A percentile compares a stretch with the other conserved stretches of the same genome.
These are phyloP conservation scores for Metarhizium rileyi DNA, from an alignment of 2,329 filamentous ascomycete genomes.

Conservation along the genomic window DNA sequence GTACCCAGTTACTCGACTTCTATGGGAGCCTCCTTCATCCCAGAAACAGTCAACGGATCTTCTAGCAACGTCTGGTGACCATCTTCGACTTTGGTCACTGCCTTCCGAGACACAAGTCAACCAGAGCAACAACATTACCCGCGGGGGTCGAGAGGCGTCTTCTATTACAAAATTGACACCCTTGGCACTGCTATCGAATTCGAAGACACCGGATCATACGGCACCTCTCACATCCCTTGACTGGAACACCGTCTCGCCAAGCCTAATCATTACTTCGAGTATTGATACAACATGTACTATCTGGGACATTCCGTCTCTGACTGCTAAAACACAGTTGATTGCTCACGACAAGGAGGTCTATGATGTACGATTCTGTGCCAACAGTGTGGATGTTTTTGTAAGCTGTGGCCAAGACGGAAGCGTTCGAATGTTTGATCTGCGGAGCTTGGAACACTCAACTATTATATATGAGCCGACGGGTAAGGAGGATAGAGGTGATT, in stretches of 20 bases:
- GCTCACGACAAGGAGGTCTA: constrained; percentile 99
- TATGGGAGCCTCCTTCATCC: constrained; percentile 93
- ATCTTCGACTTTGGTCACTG: constrained; percentile 87
- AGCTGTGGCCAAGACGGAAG: constrained; percentile 96
- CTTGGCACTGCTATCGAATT: constrained; percentile 87
- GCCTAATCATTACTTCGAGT: constrained; percentile 95
- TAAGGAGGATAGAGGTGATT: constrained; percentile 64
- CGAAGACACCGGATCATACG: constrained; percentile 96
- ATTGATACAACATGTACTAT: constrained; percentile 99
- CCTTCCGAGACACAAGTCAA: constrained; percentile 54
- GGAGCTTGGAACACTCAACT: constrained; percentile 93
- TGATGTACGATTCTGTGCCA: constrained; percentile 94
- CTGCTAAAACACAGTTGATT: constrained; percentile 95
- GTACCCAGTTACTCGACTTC: constrained; percentile 87
- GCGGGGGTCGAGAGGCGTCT: constrained; percentile 45
- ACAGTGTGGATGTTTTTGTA: constrained; percentile 97
- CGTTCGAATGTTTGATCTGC: constrained; percentile 95
- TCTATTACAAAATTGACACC: constrained; percentile 75
- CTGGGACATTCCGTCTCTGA: constrained; percentile 97
- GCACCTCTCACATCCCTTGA: constrained; percentile 92
- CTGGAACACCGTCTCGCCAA: constrained; percentile 96
- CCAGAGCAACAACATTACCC: constrained; percentile 58
- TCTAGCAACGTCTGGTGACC: constrained; percentile 88
- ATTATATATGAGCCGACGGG: constrained; percentile 98
- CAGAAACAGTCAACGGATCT: constrained; percentile 94